These are phyloP conservation scores for Ophiostoma australiae DNA, from an alignment of 2,329 filamentous ascomycete species.

Conservation along the genomic window DNA sequence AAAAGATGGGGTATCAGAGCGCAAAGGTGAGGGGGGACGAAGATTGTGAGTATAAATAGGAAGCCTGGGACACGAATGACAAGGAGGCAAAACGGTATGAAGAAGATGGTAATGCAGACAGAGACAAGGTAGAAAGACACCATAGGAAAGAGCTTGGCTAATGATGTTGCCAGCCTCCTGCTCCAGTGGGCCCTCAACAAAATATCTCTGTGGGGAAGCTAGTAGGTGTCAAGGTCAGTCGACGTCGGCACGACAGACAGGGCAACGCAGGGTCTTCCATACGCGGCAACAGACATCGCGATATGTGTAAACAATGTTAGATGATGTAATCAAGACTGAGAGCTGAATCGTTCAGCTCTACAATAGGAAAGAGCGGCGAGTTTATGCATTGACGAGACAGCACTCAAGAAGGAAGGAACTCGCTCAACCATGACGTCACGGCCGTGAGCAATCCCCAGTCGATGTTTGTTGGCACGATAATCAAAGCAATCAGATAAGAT, in stretches of 20 bases:
- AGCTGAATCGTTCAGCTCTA: background rate
- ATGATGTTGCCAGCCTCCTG: constrained; percentile 1
- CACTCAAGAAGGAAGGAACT: background rate
- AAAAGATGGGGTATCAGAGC: background rate
- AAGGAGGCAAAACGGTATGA: too few species aligned
- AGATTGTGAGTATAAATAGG: background rate
- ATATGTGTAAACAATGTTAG: background rate
- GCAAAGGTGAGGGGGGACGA: background rate
- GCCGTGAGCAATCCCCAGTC: background rate
- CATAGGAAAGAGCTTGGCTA: background rate
- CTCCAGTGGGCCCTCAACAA: constrained; percentile 12
- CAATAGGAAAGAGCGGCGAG: background rate
- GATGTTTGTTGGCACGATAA: background rate
- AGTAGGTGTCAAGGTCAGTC: background rate
- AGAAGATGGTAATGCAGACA: background rate
- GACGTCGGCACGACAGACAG: background rate
- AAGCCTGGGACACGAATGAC: background rate
- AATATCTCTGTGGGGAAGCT: constrained; percentile 9
- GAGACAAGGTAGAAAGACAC: background rate
- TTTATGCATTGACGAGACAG: background rate
- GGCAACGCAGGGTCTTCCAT: background rate
- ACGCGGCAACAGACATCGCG: background rate
- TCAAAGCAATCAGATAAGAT: background rate
- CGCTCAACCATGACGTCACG: background rate
- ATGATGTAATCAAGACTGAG: background rate